These are phyloP conservation scores for Mycena crocata DNA, from an alignment of 768 basidiomycete species.

Conservation along the genomic window DNA sequence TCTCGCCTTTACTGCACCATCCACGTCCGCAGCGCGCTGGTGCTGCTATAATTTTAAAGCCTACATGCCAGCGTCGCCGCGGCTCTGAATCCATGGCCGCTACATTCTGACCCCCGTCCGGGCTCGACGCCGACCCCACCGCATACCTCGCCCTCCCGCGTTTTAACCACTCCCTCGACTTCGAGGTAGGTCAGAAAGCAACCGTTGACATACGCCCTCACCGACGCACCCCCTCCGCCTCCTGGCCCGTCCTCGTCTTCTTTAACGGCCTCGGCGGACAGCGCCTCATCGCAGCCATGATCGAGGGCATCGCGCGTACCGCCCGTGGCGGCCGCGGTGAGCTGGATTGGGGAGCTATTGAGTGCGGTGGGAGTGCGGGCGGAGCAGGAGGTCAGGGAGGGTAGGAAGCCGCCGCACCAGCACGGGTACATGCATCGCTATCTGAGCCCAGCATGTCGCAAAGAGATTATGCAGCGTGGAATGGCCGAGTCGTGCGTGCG, in stretches of 20 bases:
- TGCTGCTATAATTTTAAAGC: not conserved
- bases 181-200: not conserved
- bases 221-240: conserved; percentile 4
- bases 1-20: too few relatives aligned
- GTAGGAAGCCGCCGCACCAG: conserved; percentile 20
- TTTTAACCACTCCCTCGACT: conserved; percentile 28
- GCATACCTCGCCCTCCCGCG: conserved; percentile 28
- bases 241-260: conserved; percentile 32
- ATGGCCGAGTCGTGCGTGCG: conserved; percentile 16
- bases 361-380: not conserved
- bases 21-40: not conserved
- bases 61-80: too few relatives aligned
- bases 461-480: conserved; percentile 11
- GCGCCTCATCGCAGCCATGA: conserved; percentile 27
- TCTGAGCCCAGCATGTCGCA: not conserved
- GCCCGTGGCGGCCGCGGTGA: conserved; percentile 5
- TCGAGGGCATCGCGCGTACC: conserved; percentile 31
- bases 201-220: conserved; percentile 23
- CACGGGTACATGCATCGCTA: conserved; percentile 22
- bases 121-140: conserved; percentile 21
- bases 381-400: too few relatives aligned
- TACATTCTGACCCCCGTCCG: conserved; percentile 3
- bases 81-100: not conserved
- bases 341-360: conserved; percentile 18
- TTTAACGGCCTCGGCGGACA: conserved; percentile 34